A percentile compares a stretch with the other conserved stretches of the same genome.
Conservation (phyloP, 2,329 filamentous ascomycete genomes). For the Dactylellina cionopaga region DNA sequence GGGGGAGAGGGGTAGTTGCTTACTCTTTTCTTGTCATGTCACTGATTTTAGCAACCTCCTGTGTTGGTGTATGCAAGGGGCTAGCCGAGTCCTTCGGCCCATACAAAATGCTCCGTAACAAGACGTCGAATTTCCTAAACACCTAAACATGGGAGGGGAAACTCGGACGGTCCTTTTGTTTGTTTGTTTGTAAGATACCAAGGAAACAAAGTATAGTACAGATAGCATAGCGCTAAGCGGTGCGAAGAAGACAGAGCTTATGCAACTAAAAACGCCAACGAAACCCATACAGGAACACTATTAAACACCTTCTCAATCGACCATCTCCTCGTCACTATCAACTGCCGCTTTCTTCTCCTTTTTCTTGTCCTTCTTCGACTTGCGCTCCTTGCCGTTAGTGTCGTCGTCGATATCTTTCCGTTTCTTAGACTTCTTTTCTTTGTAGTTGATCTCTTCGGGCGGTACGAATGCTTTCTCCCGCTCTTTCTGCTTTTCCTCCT, state of each 20-base stretch:
- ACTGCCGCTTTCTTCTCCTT: slow-evolving; percentile 42
- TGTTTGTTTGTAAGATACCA: slow-evolving; percentile 7
- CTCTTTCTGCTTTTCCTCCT: slow-evolving; percentile 86
- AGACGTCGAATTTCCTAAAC: slow-evolving; percentile 10
- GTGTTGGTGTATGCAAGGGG: slow-evolving; percentile 46
- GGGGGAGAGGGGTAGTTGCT: neutral
- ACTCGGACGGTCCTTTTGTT: neutral
- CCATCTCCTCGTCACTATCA: slow-evolving; percentile 25
- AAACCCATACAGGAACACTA: slow-evolving; percentile 8
- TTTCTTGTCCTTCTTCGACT: slow-evolving; percentile 49
- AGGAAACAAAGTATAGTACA: slow-evolving; percentile 41
- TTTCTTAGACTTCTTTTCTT: slow-evolving; percentile 48
- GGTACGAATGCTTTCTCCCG: slow-evolving; percentile 86
- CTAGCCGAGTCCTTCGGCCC: slow-evolving; percentile 19
- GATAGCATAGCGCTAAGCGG: slow-evolving; percentile 35
- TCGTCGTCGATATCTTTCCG: slow-evolving; percentile 41
- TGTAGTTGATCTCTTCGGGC: slow-evolving; percentile 72
- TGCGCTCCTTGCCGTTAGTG: slow-evolving; percentile 20
- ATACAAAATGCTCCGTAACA: slow-evolving; percentile 10
- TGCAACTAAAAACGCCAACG: slow-evolving; percentile 42
- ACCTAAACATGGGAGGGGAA: slow-evolving; percentile 1
- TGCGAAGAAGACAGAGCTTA: slow-evolving; percentile 23
- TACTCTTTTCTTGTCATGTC: slow-evolving; percentile 22
- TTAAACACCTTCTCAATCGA: slow-evolving; percentile 9
- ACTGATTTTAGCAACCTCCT: slow-evolving; percentile 36